phyloP scores from a whole-genome alignment of 1,284 basidiomycete species.

The Singerocomus inundabilis region DNA sequence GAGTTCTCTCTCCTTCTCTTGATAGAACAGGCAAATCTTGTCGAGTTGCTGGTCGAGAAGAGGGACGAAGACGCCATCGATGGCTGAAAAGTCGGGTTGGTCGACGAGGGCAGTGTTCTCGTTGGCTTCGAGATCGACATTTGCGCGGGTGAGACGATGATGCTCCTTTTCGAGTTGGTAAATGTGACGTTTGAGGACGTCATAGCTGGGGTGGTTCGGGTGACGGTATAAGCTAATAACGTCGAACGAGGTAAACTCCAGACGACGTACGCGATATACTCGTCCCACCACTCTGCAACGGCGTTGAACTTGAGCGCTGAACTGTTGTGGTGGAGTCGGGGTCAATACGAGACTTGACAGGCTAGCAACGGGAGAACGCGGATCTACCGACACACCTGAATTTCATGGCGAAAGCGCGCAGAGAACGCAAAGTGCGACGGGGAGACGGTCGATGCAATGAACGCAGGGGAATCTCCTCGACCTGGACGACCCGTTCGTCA shows the following conservation, averaged over 20 bases:
- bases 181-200: slow-evolving; percentile 82
- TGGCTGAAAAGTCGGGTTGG: slow-evolving; percentile 34
- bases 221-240: neutral
- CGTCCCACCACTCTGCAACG: slow-evolving; percentile 92
- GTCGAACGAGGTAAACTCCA: neutral
- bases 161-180: slow-evolving; percentile 80
- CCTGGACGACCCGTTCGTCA: slow-evolving; percentile 1
- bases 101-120: slow-evolving; percentile 57
- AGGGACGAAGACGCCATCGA: slow-evolving; percentile 64
- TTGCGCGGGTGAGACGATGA: slow-evolving; percentile 40
- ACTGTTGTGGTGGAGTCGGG: slow-evolving; percentile 32
- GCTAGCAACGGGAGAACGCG: neutral
- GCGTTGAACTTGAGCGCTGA: slow-evolving; percentile 91
- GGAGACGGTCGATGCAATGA: slow-evolving; percentile 1
- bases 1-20: slow-evolving; percentile 72
- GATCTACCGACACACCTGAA: slow-evolving; percentile 44
- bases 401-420: slow-evolving; percentile 51
- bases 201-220: slow-evolving; percentile 55
- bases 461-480: slow-evolving; percentile 31
- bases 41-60: slow-evolving; percentile 81
- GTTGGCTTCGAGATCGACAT: slow-evolving; percentile 64
- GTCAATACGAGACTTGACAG: neutral
- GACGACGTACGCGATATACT: slow-evolving; percentile 76
- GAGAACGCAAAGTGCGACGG: slow-evolving; percentile 11
- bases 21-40: slow-evolving; percentile 86